phyloP scores from a whole-genome alignment of 148 eudicot genomes.

The Arbutus unedo region DNA sequence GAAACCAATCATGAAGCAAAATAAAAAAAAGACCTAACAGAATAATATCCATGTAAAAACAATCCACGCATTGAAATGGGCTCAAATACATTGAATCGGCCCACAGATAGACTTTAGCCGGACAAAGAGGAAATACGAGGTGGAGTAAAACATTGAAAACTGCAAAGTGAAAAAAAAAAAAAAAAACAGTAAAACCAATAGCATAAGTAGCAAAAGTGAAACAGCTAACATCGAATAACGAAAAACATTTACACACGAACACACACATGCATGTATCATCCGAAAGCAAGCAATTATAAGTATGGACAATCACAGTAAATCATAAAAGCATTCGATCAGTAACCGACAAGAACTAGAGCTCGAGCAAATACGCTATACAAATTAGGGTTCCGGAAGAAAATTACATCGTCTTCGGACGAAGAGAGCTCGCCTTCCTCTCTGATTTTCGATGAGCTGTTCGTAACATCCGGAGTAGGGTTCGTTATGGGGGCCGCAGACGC shows the following conservation, averaged over 20 bases:
- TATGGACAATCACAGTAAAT: neutral
- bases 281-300: neutral
- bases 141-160: neutral
- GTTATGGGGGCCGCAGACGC: neutral
- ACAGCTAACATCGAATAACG: neutral
- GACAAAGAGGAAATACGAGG: neutral
- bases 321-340: neutral
- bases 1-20: neutral
- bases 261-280: too few species aligned
- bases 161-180: neutral
- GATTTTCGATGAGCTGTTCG: slow-evolving; percentile 12
- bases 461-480: slow-evolving; percentile 10
- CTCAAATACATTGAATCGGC: neutral
- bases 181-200: neutral
- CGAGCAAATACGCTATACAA: neutral
- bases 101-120: neutral
- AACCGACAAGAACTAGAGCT: neutral
- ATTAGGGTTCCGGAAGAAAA: slow-evolving; percentile 7
- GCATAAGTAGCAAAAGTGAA: neutral
- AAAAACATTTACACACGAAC: neutral
- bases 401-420: slow-evolving; percentile 32
- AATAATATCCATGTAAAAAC: neutral
- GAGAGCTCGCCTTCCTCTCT: slow-evolving; percentile 44
- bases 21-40: neutral
- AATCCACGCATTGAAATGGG: neutral